phyloP scores from a whole-genome alignment of 192 early-diverging fungal species.

The Radiomyces spectabilis region DNA sequence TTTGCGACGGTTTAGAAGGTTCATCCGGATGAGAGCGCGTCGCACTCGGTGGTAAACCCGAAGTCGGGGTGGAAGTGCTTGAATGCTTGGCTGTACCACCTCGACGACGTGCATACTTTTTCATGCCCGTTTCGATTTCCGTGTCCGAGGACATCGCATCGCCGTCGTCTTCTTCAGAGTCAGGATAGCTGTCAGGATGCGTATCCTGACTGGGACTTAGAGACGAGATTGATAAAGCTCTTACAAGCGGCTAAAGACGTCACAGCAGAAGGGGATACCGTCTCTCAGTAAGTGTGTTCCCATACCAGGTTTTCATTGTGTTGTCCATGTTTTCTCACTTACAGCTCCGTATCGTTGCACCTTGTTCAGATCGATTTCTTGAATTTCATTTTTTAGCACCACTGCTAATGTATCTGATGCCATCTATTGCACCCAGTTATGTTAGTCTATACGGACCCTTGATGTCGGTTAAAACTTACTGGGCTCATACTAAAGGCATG shows the following conservation, averaged over 20 bases:
- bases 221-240: constrained; percentile 22
- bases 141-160: constrained; percentile 5
- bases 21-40: too few species aligned
- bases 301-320: too few species aligned
- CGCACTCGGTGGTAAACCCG: too few species aligned
- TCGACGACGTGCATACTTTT: neutral
- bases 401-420: constrained; percentile 55
- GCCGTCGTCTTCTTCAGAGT: constrained; percentile 25
- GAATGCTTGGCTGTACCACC: neutral
- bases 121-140: constrained; percentile 1
- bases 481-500: constrained; percentile 44
- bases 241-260: constrained; percentile 5
- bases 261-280: neutral
- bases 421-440: constrained; percentile 24
- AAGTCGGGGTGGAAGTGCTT: too few species aligned
- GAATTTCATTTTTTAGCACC: constrained; percentile 54
- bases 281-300: too few species aligned
- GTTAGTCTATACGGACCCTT: too few species aligned
- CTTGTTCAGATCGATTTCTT: constrained; percentile 60
- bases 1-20: too few species aligned
- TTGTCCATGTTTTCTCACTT: too few species aligned
- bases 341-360: constrained; percentile 34
- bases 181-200: constrained; percentile 11
- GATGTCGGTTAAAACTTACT: constrained; percentile 34
- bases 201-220: neutral